Evolutionary conservation across 2,329 filamentous ascomycete species (phyloP).

Genomic region (Phoma sp.): DNA sequence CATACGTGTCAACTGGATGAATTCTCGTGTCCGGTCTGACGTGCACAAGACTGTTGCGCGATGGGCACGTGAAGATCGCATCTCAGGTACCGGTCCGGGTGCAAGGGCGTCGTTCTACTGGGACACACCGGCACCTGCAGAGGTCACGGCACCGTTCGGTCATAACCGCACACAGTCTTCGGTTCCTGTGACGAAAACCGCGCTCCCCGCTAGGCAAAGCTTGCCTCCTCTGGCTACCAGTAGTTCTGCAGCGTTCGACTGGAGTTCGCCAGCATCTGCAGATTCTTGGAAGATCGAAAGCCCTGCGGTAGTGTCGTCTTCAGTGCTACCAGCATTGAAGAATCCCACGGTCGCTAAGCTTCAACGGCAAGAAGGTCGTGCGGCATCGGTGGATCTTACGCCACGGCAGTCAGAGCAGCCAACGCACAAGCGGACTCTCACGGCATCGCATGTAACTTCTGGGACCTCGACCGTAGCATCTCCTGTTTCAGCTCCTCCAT

Average conservation of each 20-base stretch:
- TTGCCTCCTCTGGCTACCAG: slow-evolving; percentile 30
- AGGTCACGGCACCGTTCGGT: slow-evolving; percentile 17
- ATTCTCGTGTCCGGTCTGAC: slow-evolving; percentile 41
- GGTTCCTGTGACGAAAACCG: slow-evolving; percentile 22
- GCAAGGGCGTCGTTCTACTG: slow-evolving; percentile 47
- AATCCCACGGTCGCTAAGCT: slow-evolving; percentile 22
- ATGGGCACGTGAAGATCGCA: slow-evolving; percentile 48
- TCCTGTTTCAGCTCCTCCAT: slow-evolving; percentile 16
- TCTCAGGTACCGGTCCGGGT: slow-evolving; percentile 43
- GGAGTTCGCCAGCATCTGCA: slow-evolving; percentile 39
- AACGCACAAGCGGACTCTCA: slow-evolving; percentile 24
- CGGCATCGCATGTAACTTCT: slow-evolving; percentile 2
- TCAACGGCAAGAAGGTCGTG: slow-evolving; percentile 26
- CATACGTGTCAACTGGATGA: slow-evolving; percentile 46
- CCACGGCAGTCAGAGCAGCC: slow-evolving; percentile 12
- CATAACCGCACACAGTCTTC: slow-evolving; percentile 37
- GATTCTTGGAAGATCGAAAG: slow-evolving; percentile 30
- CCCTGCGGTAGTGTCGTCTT: slow-evolving; percentile 18
- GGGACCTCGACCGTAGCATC: slow-evolving; percentile 26
- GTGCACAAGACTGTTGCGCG: slow-evolving; percentile 43
- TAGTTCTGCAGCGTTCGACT: slow-evolving; percentile 39
- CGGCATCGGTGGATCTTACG: slow-evolving; percentile 30
- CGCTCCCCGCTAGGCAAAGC: slow-evolving; percentile 24
- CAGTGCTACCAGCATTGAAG: slow-evolving; percentile 26
- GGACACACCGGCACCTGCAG: slow-evolving; percentile 38